Evolutionary conservation across 805 yeast species (phyloP), one percentile per base, ranked within the genome.

Genomic region (Teunomyces panamensis): DNA sequence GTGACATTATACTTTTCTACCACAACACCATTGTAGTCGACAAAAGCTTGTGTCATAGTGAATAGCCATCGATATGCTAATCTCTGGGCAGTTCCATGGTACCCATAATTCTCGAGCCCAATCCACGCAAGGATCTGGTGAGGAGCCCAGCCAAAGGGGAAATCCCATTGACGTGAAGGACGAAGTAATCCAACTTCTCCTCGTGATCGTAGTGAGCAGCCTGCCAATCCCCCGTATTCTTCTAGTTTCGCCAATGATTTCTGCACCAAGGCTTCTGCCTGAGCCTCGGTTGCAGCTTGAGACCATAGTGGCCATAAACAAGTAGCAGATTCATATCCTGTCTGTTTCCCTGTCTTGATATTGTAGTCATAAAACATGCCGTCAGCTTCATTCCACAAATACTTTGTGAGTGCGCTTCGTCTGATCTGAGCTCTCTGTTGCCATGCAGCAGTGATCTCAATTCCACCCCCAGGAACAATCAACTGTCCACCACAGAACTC

Each of bases 81-180:
- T 50, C 98, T 71, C 47, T 84, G 74, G 1, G 92, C 84, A 13
- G 80, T 79, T 3, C 75, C 80, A 3, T 63, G 64, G 60, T 75
- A 87, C 0, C 91, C 94, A 62, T 92, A 94, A 45, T 83, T 78
- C 27, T 64, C 57, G 30, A 92, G 73, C 0, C 97, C 98, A 39
- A 79, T 79, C 99, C 99, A 92, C 1, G 96, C 92, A 46, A 92
- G 65, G 13, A 92, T 88, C 67, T 92, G 99, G 63, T 94, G 98
- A 3, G 99, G 98, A 0, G 98, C 97, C 99, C 99, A 92, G 1
- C 98, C 98, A 60, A 73, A 89, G 2, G 99, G 99, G 65, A 85
- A 94, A 65, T 92, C 99, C 99, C 99, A 92, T 68, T 92, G 99
- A 64, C 98, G 76, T 9, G 85, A 81, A n/a, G 96, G 97, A 58